phyloP scores from a whole-genome alignment of 352 stramenopile species.

The Phytophthora idaei region DNA sequence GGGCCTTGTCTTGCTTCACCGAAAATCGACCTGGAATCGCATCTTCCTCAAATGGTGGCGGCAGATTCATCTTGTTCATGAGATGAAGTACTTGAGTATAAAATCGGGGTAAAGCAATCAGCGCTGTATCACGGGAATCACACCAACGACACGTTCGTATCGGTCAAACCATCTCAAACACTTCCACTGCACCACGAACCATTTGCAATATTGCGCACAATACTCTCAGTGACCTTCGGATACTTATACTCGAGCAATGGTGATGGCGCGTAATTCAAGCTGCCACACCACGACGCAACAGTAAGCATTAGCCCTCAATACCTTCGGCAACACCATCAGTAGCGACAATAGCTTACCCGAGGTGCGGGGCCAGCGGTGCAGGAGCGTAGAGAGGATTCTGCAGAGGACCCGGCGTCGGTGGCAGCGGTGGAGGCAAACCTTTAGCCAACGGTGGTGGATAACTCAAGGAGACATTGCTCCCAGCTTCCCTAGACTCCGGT shows the following conservation, averaged over 20 bases:
- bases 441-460: conserved; percentile 39
- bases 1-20: conserved; percentile 16
- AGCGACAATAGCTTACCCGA: conserved; percentile 50
- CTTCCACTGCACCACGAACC: conserved; percentile 40
- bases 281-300: conserved; percentile 19
- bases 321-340: not conserved
- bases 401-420: conserved; percentile 17
- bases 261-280: conserved; percentile 85
- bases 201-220: conserved; percentile 89
- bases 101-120: conserved; percentile 86
- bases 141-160: not conserved
- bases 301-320: not conserved
- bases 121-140: conserved; percentile 39
- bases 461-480: not conserved
- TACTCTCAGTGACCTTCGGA: conserved; percentile 70
- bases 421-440: conserved; percentile 39
- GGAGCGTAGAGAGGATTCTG: conserved; percentile 34
- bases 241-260: conserved; percentile 90
- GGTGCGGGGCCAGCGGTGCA: conserved; percentile 68
- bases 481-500: conserved; percentile 2
- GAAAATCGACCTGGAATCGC: conserved; percentile 76
- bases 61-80: conserved; percentile 94
- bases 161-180: conserved; percentile 4
- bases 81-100: conserved; percentile 92
- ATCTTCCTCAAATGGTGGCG: conserved; percentile 73